Evolutionary conservation across 495 filamentous ascomycete species (phyloP), one percentile per base, ranked within the genome.

Genomic region (Penicillium goetzii): DNA sequence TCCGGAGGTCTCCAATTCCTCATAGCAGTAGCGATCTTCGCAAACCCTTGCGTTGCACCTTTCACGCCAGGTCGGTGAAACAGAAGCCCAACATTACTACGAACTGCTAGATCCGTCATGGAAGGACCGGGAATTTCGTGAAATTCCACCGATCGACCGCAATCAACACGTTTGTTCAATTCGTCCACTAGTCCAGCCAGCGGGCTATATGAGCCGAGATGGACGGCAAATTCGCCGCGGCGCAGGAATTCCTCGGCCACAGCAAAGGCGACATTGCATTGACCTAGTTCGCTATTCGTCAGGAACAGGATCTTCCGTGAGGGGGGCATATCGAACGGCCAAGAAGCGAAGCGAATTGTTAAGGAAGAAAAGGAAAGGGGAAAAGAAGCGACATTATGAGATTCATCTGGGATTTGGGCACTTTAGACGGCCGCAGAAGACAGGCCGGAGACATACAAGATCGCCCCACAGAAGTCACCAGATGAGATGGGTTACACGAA

Each of bases 251-350:
- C 83, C 28, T 84, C 78, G 23, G 76, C 76, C 1, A 82, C 77
- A 11, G 85, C 84, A 1, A 87, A 77, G 36, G 80, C 76, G 26
- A 86, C 81, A 65, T 86, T 86, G 28, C 81, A 79, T 59, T 85
- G 82, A 19, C 85, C 85, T 56, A 81, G 76, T 61, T 86, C 85
- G 45, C 81, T 80, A 72, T 82, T 84, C 7, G 85, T 84, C 60
- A 87, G 68, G 54, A 87, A 81, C 11, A 87, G 72, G 17, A 83
- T 73, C 5, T 64, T 69, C 32, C 59, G 56, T 8, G 36, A 54
- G 21, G 36, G 30, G 60, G 15, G 19, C 58, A 41, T 65, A 65
- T 70, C n/a, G 4, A 53, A 25, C 3, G 1, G 10, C 14, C 17
- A 12, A 40, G 25, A 32, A 51, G 14, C 26, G 26, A n/a, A n/a